These are phyloP conservation scores for Penicillium canariense DNA, from an alignment of 495 filamentous ascomycete genomes.

Conservation along the genomic window DNA sequence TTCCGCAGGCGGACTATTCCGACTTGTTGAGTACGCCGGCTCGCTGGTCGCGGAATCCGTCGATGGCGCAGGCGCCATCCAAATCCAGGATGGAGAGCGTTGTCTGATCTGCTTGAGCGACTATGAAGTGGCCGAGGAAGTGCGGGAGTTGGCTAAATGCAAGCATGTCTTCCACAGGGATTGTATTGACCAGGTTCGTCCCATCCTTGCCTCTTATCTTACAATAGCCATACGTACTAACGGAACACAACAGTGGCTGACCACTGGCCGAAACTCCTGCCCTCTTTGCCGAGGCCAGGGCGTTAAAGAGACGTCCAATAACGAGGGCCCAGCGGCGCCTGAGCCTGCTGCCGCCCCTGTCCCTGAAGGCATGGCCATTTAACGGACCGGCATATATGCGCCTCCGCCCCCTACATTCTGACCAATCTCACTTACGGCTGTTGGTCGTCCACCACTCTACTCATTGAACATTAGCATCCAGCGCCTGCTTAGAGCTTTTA, in stretches of 20 bases:
- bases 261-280: slow-evolving; percentile 76
- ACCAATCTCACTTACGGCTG: not conserved
- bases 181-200: slow-evolving; percentile 72
- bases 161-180: slow-evolving; percentile 69
- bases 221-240: slow-evolving; percentile 8
- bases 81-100: slow-evolving; percentile 56
- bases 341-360: slow-evolving; percentile 18
- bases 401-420: not conserved
- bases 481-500: slow-evolving; percentile 35
- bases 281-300: slow-evolving; percentile 72
- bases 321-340: slow-evolving; percentile 9
- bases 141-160: slow-evolving; percentile 63
- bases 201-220: not conserved
- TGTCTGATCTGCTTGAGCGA: slow-evolving; percentile 73
- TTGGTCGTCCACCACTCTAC: slow-evolving; percentile 10
- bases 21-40: slow-evolving; percentile 45
- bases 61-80: slow-evolving; percentile 46
- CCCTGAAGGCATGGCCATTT: slow-evolving; percentile 25
- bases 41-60: slow-evolving; percentile 50
- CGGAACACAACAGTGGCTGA: slow-evolving; percentile 59
- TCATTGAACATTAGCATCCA: slow-evolving; percentile 37
- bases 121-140: slow-evolving; percentile 63
- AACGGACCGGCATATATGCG: slow-evolving; percentile 4
- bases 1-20: slow-evolving; percentile 59
- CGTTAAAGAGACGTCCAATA: slow-evolving; percentile 44